Evolutionary conservation across 306 rosid genomes (phyloP).

Genomic region (Mimosa bimucronata): DNA sequence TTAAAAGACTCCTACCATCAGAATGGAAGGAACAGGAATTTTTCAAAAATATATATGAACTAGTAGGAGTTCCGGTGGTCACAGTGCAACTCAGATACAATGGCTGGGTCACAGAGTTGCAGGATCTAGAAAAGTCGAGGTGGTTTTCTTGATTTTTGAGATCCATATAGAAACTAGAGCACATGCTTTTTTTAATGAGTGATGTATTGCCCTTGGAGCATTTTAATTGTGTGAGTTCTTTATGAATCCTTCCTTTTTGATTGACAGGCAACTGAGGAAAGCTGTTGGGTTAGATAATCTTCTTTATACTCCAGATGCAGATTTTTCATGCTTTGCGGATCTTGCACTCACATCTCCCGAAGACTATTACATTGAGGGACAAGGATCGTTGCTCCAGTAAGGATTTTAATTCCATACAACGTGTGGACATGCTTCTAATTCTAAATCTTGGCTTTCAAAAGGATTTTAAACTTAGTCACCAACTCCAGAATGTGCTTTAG

Average conservation of each 20-base stretch:
- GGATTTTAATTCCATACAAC: constrained; percentile 21
- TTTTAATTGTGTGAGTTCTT: constrained; percentile 33
- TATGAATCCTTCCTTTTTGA: constrained; percentile 43
- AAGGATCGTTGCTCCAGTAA: constrained; percentile 98
- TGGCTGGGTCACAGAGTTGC: constrained; percentile 98
- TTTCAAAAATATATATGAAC: constrained; percentile 80
- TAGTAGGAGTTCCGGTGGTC: constrained; percentile 96
- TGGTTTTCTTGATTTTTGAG: constrained; percentile 39
- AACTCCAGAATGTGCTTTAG: constrained; percentile 2
- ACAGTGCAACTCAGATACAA: constrained; percentile 98
- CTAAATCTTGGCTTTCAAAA: background rate
- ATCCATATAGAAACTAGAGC: constrained; percentile 20
- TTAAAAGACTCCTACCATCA: constrained; percentile 80
- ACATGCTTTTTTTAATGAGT: constrained; percentile 17
- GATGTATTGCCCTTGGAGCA: constrained; percentile 12
- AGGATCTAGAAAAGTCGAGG: constrained; percentile 94
- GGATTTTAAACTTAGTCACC: background rate
- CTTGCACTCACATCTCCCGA: constrained; percentile 93
- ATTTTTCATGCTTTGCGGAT: constrained; percentile 98
- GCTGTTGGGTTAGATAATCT: constrained; percentile 95
- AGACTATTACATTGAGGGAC: constrained; percentile 93
- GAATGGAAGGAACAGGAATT: constrained; percentile 83
- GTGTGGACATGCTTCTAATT: background rate
- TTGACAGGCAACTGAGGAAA: constrained; percentile 69
- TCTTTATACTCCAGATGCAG: constrained; percentile 98